Percentiles rank a stretch among this genome's conserved stretches.
These are phyloP conservation scores for Deakozyma indianensis DNA, from an alignment of 805 yeast species.

Conservation along the genomic window DNA sequence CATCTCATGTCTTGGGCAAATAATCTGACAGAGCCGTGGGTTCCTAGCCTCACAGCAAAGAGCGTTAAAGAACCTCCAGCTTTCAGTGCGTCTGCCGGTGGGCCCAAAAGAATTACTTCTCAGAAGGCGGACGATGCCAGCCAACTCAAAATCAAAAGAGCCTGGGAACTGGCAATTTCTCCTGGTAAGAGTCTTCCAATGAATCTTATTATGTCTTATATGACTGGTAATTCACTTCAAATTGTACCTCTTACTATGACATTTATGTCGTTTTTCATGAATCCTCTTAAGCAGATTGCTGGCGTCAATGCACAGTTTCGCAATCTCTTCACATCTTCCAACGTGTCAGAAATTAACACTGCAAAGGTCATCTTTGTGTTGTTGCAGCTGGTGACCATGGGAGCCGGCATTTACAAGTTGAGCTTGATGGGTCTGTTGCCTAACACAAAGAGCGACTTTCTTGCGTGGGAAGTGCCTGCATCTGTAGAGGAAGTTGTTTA, in stretches of 20 bases:
- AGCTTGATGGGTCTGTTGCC: conserved; percentile 86
- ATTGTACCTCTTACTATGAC: conserved; percentile 87
- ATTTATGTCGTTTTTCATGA: conserved; percentile 55
- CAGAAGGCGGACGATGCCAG: conserved; percentile 10
- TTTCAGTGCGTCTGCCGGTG: not conserved
- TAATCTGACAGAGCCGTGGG: conserved; percentile 5
- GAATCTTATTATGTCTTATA: conserved; percentile 80
- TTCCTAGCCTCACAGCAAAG: conserved; percentile 1
- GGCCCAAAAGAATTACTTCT: conserved; percentile 4
- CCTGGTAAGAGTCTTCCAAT: conserved; percentile 84
- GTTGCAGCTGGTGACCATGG: conserved; percentile 40
- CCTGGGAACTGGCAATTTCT: conserved; percentile 73
- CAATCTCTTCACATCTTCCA: conserved; percentile 17
- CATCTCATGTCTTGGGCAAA: conserved; percentile 4
- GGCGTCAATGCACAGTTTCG: conserved; percentile 40
- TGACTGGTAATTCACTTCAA: conserved; percentile 84
- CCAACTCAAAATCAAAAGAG: conserved; percentile 34
- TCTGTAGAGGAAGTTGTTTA: conserved; percentile 10
- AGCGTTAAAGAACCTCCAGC: not conserved
- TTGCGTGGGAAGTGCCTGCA: conserved; percentile 57
- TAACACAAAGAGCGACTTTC: conserved; percentile 78
- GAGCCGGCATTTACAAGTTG: conserved; percentile 73
- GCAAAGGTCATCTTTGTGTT: conserved; percentile 36
- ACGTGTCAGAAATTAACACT: conserved; percentile 14
- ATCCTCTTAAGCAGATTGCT: conserved; percentile 61